Evolutionary conservation across 345 rosid species (phyloP).

Genomic region (Salix arbutifolia): DNA sequence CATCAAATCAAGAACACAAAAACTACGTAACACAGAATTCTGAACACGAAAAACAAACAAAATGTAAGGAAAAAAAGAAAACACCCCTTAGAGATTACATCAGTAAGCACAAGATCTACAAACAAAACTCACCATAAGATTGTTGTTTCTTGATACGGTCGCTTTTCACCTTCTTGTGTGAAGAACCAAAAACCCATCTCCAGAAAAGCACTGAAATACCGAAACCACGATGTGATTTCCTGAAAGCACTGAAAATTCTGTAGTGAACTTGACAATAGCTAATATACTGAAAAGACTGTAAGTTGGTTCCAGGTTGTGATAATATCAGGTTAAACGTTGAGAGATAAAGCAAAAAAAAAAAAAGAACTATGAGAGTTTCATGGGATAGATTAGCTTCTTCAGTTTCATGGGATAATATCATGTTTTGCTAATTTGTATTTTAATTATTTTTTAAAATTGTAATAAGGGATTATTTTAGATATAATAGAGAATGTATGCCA

Average conservation of each 20-base stretch:
- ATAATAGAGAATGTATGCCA: too few relatives aligned
- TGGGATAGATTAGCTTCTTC: background rate
- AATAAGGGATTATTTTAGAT: too few relatives aligned
- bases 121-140: background rate
- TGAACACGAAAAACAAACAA: background rate
- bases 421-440: too few relatives aligned
- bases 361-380: background rate
- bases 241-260: background rate
- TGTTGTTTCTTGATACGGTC: conserved; percentile 2
- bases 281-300: too few relatives aligned
- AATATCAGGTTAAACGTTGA: background rate
- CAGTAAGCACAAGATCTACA: background rate
- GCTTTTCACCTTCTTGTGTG: conserved; percentile 17
- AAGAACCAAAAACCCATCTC: conserved; percentile 35
- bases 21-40: background rate
- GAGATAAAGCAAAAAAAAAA: background rate
- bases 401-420: background rate
- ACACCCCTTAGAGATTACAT: background rate
- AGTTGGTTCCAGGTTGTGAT: background rate
- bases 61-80: background rate
- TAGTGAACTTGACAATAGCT: background rate
- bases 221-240: background rate
- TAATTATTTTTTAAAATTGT: too few relatives aligned
- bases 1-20: background rate
- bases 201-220: background rate